Conservation (phyloP, 495 filamentous ascomycete species). For the Aspergillus hancockii region DNA sequence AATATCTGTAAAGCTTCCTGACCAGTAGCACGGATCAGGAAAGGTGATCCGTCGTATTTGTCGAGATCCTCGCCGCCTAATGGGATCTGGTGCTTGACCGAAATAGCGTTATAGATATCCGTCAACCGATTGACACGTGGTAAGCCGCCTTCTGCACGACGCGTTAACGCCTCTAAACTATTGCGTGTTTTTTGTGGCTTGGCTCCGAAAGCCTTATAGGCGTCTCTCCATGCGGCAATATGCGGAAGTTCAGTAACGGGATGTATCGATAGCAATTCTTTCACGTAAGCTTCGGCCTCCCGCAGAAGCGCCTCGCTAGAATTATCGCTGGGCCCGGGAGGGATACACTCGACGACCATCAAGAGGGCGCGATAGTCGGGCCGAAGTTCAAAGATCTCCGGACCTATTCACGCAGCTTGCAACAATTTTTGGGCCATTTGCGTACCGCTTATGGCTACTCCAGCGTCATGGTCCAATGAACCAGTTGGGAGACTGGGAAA, state of each 20-base stretch:
- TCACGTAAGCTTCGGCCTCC: neutral
- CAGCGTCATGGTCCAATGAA: too few species aligned
- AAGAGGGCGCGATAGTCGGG: conserved; percentile 27
- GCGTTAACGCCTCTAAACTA: conserved; percentile 33
- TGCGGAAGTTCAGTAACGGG: conserved; percentile 24
- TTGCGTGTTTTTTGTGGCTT: conserved; percentile 29
- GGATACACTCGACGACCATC: conserved; percentile 26
- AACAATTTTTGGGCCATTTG: conserved; percentile 14
- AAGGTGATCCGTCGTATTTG: conserved; percentile 34
- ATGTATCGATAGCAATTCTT: neutral
- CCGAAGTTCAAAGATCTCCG: conserved; percentile 24
- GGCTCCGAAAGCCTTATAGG: conserved; percentile 27
- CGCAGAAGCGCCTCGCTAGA: conserved; percentile 10
- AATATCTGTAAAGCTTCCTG: conserved; percentile 27
- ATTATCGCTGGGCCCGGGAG: conserved; percentile 20
- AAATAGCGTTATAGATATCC: conserved; percentile 39
- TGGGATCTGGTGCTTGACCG: conserved; percentile 37
- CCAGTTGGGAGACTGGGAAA: too few species aligned
- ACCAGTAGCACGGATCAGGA: conserved; percentile 31
- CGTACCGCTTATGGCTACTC: too few species aligned
- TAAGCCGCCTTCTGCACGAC: conserved; percentile 30
- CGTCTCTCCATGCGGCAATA: conserved; percentile 27
- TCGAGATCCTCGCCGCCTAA: conserved; percentile 36
- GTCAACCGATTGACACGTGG: conserved; percentile 36
- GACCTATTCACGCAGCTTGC: conserved; percentile 15